Percentiles rank a stretch among this genome's conserved stretches.
Evolutionary conservation across 805 yeast species (phyloP).

Genomic region (Suhomyces canberraensis): DNA sequence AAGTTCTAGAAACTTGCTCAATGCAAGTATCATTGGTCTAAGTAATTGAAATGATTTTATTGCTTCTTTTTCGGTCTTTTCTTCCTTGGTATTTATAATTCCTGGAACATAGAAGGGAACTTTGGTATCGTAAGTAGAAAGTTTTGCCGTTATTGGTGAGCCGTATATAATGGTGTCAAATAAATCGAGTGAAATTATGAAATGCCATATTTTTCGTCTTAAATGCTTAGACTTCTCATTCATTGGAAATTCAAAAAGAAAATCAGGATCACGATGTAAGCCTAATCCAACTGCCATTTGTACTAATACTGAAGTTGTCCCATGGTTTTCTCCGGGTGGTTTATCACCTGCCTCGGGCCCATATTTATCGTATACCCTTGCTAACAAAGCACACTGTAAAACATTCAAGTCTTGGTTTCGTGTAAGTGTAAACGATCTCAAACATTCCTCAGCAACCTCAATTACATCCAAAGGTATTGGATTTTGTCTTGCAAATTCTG

Average conservation of each 20-base stretch:
- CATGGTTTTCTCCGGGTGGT: slow-evolving; percentile 13
- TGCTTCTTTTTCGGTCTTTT: slow-evolving; percentile 40
- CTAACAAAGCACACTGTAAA: slow-evolving; percentile 18
- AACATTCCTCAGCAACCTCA: slow-evolving; percentile 13
- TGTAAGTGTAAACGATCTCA: slow-evolving; percentile 10
- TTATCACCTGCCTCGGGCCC: slow-evolving; percentile 15
- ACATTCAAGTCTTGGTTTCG: slow-evolving; percentile 11
- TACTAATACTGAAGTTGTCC: slow-evolving; percentile 19
- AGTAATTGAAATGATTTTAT: slow-evolving; percentile 34
- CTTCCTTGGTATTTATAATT: slow-evolving; percentile 33
- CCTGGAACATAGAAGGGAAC: slow-evolving; percentile 41
- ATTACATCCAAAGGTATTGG: slow-evolving; percentile 16
- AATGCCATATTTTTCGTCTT: slow-evolving; percentile 60
- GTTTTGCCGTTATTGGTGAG: slow-evolving; percentile 9
- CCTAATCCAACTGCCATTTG: slow-evolving; percentile 38
- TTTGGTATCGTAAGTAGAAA: slow-evolving; percentile 43
- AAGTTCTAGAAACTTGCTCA: slow-evolving; percentile 15
- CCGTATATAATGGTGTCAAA: slow-evolving; percentile 30
- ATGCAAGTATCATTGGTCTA: slow-evolving; percentile 27
- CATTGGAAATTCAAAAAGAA: slow-evolving; percentile 16
- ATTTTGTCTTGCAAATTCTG: slow-evolving; percentile 4
- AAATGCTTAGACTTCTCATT: slow-evolving; percentile 22
- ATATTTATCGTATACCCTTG: slow-evolving; percentile 9
- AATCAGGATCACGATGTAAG: slow-evolving; percentile 38
- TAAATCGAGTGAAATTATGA: slow-evolving; percentile 43